Conservation (phyloP, 305 asterid genomes). For the Solanum hybrid region DNA sequence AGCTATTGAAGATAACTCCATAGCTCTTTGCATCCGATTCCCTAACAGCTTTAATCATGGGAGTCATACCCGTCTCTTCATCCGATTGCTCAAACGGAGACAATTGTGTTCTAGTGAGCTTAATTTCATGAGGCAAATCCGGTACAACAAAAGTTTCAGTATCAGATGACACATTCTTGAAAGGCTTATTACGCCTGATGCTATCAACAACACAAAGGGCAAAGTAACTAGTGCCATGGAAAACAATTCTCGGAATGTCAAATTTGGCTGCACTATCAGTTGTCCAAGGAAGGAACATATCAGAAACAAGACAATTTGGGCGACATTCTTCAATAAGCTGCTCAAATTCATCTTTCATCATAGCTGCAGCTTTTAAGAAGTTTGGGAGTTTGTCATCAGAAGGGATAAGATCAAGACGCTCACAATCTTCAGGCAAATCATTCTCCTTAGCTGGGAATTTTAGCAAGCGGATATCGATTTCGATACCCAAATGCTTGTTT, state of each 20-base stretch:
- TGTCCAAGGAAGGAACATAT: conserved; percentile 34
- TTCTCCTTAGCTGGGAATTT: conserved; percentile 29
- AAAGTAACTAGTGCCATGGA: conserved; percentile 17
- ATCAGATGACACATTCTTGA: conserved; percentile 14
- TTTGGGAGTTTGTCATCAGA: conserved; percentile 6
- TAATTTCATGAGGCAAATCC: conserved; percentile 18
- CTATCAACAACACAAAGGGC: conserved; percentile 1
- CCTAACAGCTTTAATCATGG: neutral
- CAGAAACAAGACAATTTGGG: conserved; percentile 30
- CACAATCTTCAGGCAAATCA: conserved; percentile 20
- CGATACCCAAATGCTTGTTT: conserved; percentile 25
- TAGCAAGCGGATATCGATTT: conserved; percentile 19
- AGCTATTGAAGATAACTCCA: conserved; percentile 31
- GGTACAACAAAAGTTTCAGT: conserved; percentile 17
- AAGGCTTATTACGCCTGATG: conserved; percentile 12
- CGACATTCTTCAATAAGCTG: conserved; percentile 10
- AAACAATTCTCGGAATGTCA: conserved; percentile 27
- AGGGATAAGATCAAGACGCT: conserved; percentile 19
- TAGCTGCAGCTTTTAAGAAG: conserved; percentile 2
- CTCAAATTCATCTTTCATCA: conserved; percentile 26
- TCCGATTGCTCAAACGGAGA: neutral
- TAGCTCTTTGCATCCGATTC: conserved; percentile 15
- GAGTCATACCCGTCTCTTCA: neutral
- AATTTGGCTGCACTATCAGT: conserved; percentile 28
- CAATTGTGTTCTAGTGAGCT: conserved; percentile 9